Conservation (phyloP, 345 rosid genomes). For the Sonneratia caseolaris region DNA sequence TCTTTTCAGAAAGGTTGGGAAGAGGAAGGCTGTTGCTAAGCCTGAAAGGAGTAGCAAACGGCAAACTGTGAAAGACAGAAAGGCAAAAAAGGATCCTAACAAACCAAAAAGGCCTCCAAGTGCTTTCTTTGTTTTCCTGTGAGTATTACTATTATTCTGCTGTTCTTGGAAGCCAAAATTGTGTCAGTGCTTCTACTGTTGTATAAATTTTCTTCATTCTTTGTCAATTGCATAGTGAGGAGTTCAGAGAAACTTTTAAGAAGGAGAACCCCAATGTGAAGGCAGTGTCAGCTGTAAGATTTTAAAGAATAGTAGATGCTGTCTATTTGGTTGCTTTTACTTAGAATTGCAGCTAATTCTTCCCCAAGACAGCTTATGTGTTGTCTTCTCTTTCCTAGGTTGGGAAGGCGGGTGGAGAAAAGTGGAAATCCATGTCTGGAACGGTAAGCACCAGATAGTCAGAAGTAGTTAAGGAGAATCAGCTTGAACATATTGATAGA, state of each 20-base stretch:
- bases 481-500: not conserved
- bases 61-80: conserved; percentile 23
- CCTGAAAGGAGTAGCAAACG: conserved; percentile 25
- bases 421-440: conserved; percentile 62
- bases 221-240: conserved; percentile 35
- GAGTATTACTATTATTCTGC: conserved; percentile 2
- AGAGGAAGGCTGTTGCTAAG: conserved; percentile 41
- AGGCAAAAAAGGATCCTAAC: conserved; percentile 52
- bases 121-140: conserved; percentile 78
- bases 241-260: conserved; percentile 56
- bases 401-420: conserved; percentile 79
- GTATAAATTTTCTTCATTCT: not conserved
- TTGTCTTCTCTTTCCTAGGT: conserved; percentile 30
- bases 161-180: not conserved
- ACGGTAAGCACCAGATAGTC: conserved; percentile 34
- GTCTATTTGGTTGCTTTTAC: not conserved
- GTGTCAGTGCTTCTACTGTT: not conserved
- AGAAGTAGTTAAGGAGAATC: not conserved
- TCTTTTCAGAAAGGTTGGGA: conserved; percentile 40
- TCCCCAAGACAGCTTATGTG: not conserved
- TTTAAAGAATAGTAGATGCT: not conserved
- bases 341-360: not conserved
- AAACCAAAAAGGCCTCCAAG: conserved; percentile 69
- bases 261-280: conserved; percentile 57
- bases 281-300: conserved; percentile 67